Evolutionary conservation across 2,329 filamentous ascomycete genomes (phyloP).

Genomic region (Cladosporium sphaerospermum): DNA sequence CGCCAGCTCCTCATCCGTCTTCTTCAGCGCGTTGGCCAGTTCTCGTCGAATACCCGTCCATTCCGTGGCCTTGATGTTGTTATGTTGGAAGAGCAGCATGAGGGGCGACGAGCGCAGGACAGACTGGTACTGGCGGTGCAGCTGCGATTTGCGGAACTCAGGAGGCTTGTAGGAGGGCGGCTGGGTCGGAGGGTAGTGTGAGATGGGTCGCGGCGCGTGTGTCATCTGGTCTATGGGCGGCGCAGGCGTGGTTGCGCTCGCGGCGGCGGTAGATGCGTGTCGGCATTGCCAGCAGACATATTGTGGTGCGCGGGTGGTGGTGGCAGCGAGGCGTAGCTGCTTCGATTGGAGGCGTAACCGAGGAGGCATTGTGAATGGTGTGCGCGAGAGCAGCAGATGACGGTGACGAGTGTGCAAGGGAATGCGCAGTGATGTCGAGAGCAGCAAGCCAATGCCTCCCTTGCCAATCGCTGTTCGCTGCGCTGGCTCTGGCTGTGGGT

Average conservation of each 20-base stretch:
- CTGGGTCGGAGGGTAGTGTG: conserved; percentile 58
- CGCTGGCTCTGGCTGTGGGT: too few species aligned
- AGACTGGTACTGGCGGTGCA: conserved; percentile 80
- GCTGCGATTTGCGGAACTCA: conserved; percentile 83
- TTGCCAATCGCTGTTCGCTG: background rate
- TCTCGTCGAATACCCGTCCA: conserved; percentile 69
- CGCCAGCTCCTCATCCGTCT: conserved; percentile 54
- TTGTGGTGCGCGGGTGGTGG: conserved; percentile 25
- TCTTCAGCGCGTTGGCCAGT: conserved; percentile 53
- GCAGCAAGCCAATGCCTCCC: conserved; percentile 10
- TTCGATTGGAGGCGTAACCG: conserved; percentile 40
- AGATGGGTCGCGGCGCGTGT: conserved; percentile 39
- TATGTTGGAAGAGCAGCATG: conserved; percentile 80
- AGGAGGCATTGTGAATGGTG: conserved; percentile 44
- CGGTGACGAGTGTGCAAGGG: too few species aligned
- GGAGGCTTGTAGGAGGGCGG: conserved; percentile 82
- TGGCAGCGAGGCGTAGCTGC: conserved; percentile 27
- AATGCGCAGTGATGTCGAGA: background rate
- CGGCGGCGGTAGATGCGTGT: conserved; percentile 43
- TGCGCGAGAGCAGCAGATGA: too few species aligned
- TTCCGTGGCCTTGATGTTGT: conserved; percentile 68
- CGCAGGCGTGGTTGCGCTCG: conserved; percentile 47
- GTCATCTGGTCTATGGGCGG: conserved; percentile 46
- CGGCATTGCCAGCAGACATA: conserved; percentile 35
- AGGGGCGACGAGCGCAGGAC: conserved; percentile 78